Conservation (phyloP, 192 early-diverging fungal species). For the Backusella mclennaniae region DNA sequence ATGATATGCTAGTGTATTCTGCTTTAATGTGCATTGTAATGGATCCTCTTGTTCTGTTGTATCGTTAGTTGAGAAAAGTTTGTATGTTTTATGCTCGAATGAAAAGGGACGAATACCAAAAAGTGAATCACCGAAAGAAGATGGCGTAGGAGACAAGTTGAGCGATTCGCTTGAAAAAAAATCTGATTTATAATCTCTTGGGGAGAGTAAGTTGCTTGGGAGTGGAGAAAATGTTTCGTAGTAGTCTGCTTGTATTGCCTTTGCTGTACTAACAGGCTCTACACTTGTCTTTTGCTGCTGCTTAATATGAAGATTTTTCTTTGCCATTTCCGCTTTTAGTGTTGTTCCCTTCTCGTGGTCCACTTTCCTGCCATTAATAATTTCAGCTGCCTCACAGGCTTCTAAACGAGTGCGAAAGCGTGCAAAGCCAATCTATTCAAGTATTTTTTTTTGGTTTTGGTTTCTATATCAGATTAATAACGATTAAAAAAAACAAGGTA, state of each 20-base stretch:
- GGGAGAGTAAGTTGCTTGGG: constrained; percentile 56
- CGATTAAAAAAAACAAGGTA: too few relatives aligned
- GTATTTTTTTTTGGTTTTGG: not conserved
- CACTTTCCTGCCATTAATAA: constrained; percentile 84
- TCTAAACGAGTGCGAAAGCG: constrained; percentile 90
- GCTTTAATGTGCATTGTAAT: constrained; percentile 47
- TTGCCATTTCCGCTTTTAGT: constrained; percentile 98
- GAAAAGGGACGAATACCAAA: constrained; percentile 29
- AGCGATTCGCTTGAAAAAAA: not conserved
- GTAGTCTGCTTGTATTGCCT: not conserved
- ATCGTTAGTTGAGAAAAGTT: not conserved
- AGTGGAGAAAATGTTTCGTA: constrained; percentile 48
- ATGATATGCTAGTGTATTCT: constrained; percentile 35
- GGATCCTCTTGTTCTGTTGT: constrained; percentile 27
- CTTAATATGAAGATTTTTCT: constrained; percentile 95
- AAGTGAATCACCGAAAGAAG: constrained; percentile 41
- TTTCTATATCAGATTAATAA: not conserved
- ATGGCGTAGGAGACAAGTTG: constrained; percentile 27
- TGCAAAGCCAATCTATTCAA: constrained; percentile 92
- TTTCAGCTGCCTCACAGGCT: constrained; percentile 86
- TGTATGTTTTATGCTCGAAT: constrained; percentile 25
- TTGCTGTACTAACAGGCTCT: not conserved
- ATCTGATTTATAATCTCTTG: constrained; percentile 29
- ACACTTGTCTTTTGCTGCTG: constrained; percentile 35
- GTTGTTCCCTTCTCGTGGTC: constrained; percentile 81